These are phyloP conservation scores for Aureobasidium leucospermi DNA, from an alignment of 2,329 filamentous ascomycete genomes.

Conservation along the genomic window DNA sequence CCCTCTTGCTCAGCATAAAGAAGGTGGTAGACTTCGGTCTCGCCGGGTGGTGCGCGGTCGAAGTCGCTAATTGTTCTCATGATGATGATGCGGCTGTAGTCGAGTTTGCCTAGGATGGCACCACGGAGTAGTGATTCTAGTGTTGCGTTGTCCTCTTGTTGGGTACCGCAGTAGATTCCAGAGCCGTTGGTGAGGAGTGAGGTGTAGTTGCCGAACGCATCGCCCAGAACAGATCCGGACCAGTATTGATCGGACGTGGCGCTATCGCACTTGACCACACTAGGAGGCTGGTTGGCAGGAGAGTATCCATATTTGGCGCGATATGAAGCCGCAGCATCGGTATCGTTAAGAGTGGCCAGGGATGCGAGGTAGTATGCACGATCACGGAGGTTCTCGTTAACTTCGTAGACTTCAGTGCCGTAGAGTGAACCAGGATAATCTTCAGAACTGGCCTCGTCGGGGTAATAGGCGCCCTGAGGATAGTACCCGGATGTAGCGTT, in stretches of 20 bases:
- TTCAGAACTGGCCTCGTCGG: constrained; percentile 16
- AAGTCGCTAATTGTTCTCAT: constrained; percentile 55
- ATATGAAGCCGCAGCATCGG: constrained; percentile 23
- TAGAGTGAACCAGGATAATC: constrained; percentile 24
- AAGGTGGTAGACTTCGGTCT: constrained; percentile 52
- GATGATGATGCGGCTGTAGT: constrained; percentile 29
- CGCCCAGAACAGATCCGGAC: constrained; percentile 23
- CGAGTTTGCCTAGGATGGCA: constrained; percentile 22
- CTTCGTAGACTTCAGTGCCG: constrained; percentile 31
- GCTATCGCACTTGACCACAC: constrained; percentile 27
- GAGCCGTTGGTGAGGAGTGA: constrained; percentile 29
- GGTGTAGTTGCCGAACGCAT: constrained; percentile 26
- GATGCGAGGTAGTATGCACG: constrained; percentile 23
- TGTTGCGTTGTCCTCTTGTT: constrained; percentile 31
- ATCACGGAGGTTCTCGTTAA: constrained; percentile 27
- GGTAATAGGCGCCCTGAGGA: constrained; percentile 19
- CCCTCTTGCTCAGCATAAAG: constrained; percentile 54
- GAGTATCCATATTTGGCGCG: constrained; percentile 25
- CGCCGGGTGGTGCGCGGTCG: constrained; percentile 56
- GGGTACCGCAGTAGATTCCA: constrained; percentile 29
- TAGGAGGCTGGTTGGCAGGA: constrained; percentile 22
- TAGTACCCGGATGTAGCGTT: constrained; percentile 20
- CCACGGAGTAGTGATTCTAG: constrained; percentile 29
- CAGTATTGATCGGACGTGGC: constrained; percentile 27
- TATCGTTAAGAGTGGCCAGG: constrained; percentile 25